Evolutionary conservation across 1,139 yeast genomes (phyloP), one percentile per base, ranked within the genome.

Genomic region (Lodderomyces beijingensis): DNA sequence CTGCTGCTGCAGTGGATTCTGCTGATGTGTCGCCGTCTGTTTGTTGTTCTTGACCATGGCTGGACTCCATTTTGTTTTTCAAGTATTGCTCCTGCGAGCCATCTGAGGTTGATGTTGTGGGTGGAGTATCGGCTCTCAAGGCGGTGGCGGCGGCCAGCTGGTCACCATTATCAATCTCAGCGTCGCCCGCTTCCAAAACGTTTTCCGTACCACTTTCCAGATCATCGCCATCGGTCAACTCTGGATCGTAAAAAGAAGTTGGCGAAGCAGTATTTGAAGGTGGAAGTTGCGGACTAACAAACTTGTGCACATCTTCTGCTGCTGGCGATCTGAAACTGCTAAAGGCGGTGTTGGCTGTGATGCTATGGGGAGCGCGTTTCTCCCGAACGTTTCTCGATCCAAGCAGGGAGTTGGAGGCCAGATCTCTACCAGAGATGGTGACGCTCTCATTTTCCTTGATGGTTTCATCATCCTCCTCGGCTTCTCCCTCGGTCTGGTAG

Each of bases 331-430:
- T 56, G 33, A 67, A 64, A 34, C 62, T 64, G 42, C 51, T 65
- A 46, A 63, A 67, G 1, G 69, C 72, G 1, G 74, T 67, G 36
- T 66, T 66, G 24, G 64, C 59, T 0, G 59, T 38, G 15, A 41
- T 28, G n/a, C 31, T 39, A 19, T 31, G 28, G 13, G 39, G 26
- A 11, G 41, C 38, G 24, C 22, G 29, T 12, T 16, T 19, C n/a
- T 33, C 40, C 40, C 34, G 40, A 4, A 20, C 26, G 6, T 34
- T 34, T 15, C 40, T 34, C 5, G 25, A n/a, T n/a, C n/a, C n/a
- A 19, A 19, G n/a, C n/a, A n/a, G 22, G 8, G 22, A n/a, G 10
- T 19, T 19, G 10, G n/a, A 19, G n/a, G n/a, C 22, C n/a, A n/a
- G n/a, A 9, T n/a, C 22, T 19, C 22, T 19, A 25, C 16, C 28